phyloP scores from a whole-genome alignment of 2,329 filamentous ascomycete species.

The Lasiodiplodia gonubiensis region DNA sequence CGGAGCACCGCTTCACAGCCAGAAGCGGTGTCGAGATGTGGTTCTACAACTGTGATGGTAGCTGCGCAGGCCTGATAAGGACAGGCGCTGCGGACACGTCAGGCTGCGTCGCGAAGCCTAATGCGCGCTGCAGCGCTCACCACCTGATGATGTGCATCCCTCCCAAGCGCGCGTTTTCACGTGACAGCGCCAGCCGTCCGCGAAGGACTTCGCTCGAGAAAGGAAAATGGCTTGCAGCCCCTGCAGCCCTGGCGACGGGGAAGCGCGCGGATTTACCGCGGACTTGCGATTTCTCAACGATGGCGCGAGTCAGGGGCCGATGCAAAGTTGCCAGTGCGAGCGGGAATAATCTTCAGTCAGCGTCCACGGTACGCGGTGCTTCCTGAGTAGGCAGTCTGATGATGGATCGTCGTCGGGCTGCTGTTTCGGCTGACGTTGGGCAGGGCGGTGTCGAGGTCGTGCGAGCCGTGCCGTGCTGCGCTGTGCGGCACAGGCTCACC shows the following conservation, averaged over 20 bases:
- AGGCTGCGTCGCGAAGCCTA: constrained; percentile 9
- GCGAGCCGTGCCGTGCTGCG: not conserved
- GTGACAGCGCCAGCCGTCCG: not conserved
- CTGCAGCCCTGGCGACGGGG: not conserved
- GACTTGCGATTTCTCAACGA: not conserved
- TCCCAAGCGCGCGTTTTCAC: not conserved
- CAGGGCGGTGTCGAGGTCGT: constrained; percentile 11
- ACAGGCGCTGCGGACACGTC: not conserved
- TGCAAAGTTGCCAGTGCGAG: not conserved
- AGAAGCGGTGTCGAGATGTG: constrained; percentile 5
- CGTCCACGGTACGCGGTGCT: not conserved
- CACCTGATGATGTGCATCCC: not conserved
- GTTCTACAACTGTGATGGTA: constrained; percentile 15
- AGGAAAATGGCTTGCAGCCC: not conserved
- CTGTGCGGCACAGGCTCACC: not conserved
- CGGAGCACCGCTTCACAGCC: no score
- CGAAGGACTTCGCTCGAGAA: not conserved
- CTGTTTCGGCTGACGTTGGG: constrained; percentile 12
- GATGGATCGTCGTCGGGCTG: constrained; percentile 22
- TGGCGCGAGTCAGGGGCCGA: constrained; percentile 18
- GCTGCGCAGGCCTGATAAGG: constrained; percentile 7
- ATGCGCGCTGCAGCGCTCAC: not conserved
- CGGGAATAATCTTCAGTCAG: not conserved
- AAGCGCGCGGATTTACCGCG: not conserved
- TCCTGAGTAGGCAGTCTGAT: not conserved